These are phyloP conservation scores for Tetrastigma voinierianum DNA, from an alignment of 164 flowering plant genomes.

Conservation along the genomic window DNA sequence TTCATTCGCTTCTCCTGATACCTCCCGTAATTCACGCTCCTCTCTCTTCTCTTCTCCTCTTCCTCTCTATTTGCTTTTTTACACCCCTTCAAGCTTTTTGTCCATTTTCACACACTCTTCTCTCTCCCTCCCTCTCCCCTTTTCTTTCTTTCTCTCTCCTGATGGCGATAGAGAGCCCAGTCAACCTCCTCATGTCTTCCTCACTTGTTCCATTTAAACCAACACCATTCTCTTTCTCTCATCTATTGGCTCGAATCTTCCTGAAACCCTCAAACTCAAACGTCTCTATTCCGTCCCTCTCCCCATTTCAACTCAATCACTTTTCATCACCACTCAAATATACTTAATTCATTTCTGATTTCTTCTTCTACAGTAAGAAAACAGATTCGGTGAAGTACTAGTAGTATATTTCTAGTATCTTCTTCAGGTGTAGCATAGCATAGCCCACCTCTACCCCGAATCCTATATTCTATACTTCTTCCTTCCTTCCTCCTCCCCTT, in stretches of 20 bases:
- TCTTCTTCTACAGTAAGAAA: not conserved
- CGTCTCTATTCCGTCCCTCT: not conserved
- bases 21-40: conserved; percentile 71
- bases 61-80: not conserved
- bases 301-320: conserved; percentile 4
- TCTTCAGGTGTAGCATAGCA: no score
- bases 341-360: conserved; percentile 2
- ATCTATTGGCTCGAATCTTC: conserved; percentile 26
- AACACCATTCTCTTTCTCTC: conserved; percentile 21
- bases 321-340: conserved; percentile 5
- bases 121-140: conserved; percentile 6
- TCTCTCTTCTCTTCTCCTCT: not conserved
- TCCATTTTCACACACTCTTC: not conserved
- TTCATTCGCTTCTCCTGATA: conserved; percentile 55
- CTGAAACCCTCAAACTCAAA: conserved; percentile 22
- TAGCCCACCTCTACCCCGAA: no score
- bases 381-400: no score
- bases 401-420: no score
- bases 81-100: not conserved
- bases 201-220: conserved; percentile 26
- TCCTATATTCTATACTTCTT: no score
- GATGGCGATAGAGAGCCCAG: conserved; percentile 14
- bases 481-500: no score
- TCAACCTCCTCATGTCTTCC: conserved; percentile 28
- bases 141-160: conserved; percentile 4